Base-by-base conservation (phyloP, 1,284 basidiomycete species). In the Meripilus lineatus region DNA sequence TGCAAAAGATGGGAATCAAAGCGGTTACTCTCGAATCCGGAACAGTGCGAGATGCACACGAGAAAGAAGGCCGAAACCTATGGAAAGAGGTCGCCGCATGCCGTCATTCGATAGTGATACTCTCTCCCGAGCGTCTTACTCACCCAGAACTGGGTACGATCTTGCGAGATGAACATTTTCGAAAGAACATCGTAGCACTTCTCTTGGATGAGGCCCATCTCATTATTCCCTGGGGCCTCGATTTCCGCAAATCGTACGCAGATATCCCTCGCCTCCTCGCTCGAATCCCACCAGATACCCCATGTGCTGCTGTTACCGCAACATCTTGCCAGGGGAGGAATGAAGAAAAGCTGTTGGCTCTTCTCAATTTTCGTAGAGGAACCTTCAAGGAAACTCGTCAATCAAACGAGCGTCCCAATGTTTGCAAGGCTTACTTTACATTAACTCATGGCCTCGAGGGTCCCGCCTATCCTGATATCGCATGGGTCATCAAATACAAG, bases 191-290 rank as follows among this genome's bases (percentile, higher is more conserved):
- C 3, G 53, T 49, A 18, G 37, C 44, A 1, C 43, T 54, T 36
- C 55, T 48, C 17, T 47, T 61, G 4, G 61, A 65, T 40, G 60
- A 65, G 46, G 48, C 56, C 2, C 63, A 64, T 44, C 41, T 64
- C 0, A 42, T 65, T 13, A 22, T 45, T 30, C 39, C 21, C 3
- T 64, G 62, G 61, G 56, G 58, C 10, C 22, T 45, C 11, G 24
- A 21, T 3, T 65, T 64, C 38, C 55, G 55, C 1, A 41, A 49
- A 2, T 45, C 49, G 1, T 62, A 48, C 25, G 38, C 23, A 8
- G 24, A 41, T 5, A 54, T 64, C 7, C 55, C 52, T 1, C 45
- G 40, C 32, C 43, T 60, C 3, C 50, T 53, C 0, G 25, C 41
- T 5, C 48, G 53, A 5, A 47, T 64, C 28, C 49, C 24, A 2